Evolutionary conservation across 495 filamentous ascomycete genomes (phyloP), one percentile per base, ranked within the genome.

Genomic region (Pyrenopolyporus hunteri): DNA sequence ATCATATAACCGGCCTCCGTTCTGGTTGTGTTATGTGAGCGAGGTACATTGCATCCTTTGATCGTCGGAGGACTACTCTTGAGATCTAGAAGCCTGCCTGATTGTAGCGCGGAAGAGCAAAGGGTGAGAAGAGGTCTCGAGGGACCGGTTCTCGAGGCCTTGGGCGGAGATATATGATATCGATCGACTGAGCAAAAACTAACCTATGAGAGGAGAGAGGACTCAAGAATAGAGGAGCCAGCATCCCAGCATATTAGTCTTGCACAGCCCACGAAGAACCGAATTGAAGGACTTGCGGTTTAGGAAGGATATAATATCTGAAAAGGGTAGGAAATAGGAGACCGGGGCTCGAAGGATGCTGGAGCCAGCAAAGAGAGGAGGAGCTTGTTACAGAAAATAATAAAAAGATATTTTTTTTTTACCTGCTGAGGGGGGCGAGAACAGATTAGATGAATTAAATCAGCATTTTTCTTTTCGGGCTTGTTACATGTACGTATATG

Each of bases 161-260:
- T 14, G 63, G 65, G 29, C 52, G 19, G 52, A 47, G 33, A 47
- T 71, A 69, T 69, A 66, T 67, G 64, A 59, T 60, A 31, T 61
- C 22, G 37, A 62, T 37, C 35, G 22, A 32, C 42, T 1, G 26
- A 46, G 8, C 22, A 37, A 19, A 67, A 19, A 67, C 74, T 71
- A 49, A 74, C 73, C 67, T 75, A 73, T 70, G 64, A 68, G 48
- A 64, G 51, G 51, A 53, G 52, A 57, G 67, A 68, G 54, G 66
- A 48, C 71, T 70, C 72, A 69, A 56, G 49, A 49, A 50, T 42
- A 68, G 73, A 69, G 73, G 59, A 69, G 29, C 74, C 72, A 70
- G 72, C 73, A 79, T 74, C 73, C 73, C 74, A 68, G 49, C 69
- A 66, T 49, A 57, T 57, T 68, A 54, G 46, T 60, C 17, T 33